Conservation (phyloP, 768 basidiomycete genomes). For the Daedaleopsis nitida region DNA sequence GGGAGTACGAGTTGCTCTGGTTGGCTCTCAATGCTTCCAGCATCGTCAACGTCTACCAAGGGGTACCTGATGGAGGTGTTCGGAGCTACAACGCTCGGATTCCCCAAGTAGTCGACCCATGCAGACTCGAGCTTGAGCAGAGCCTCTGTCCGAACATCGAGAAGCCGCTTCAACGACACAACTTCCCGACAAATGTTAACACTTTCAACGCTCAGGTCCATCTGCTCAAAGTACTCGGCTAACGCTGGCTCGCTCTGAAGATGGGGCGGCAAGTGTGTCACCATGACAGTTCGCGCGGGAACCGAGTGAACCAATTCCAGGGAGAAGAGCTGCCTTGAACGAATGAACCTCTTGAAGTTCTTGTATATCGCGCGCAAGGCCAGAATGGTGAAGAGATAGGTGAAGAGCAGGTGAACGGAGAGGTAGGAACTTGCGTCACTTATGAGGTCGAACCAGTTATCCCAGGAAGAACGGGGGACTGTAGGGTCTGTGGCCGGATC, state of each 20-base stretch:
- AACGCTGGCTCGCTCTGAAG: conserved; percentile 83
- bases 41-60: conserved; percentile 56
- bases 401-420: conserved; percentile 88
- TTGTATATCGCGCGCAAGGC: conserved; percentile 85
- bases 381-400: conserved; percentile 89
- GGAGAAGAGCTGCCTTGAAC: conserved; percentile 90
- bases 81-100: conserved; percentile 75
- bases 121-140: conserved; percentile 77
- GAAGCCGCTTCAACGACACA: conserved; percentile 63
- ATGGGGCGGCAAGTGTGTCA: conserved; percentile 82
- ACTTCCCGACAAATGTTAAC: conserved; percentile 89
- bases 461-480: conserved; percentile 13
- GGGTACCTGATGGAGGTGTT: conserved; percentile 30
- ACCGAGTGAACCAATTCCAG: conserved; percentile 95
- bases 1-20: conserved; percentile 67
- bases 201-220: conserved; percentile 88
- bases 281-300: conserved; percentile 89
- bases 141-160: conserved; percentile 82
- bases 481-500: conserved; percentile 11
- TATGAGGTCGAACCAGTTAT: conserved; percentile 85
- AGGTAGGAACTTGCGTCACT: conserved; percentile 89
- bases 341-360: conserved; percentile 88
- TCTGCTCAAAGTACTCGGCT: conserved; percentile 91
- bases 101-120: conserved; percentile 93
- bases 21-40: conserved; percentile 54